Evolutionary conservation across 2,329 filamentous ascomycete genomes (phyloP), one percentile per base, ranked within the genome.

Genomic region (Clarireedia paspali): DNA sequence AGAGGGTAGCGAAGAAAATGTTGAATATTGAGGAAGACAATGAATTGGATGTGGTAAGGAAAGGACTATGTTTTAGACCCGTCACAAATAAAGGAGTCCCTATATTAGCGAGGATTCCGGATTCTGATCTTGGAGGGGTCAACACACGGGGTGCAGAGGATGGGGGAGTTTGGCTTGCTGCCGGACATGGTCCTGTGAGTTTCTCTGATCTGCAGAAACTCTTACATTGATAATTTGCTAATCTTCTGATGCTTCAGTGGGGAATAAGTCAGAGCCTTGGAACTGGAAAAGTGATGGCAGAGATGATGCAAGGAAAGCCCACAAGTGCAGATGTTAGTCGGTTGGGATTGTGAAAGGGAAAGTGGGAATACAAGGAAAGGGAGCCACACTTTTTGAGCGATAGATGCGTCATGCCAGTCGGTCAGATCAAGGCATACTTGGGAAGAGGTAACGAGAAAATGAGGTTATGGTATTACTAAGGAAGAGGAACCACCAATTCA

Each of bases 61-160:
- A 84, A 61, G 81, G 81, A 0, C 67, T 91, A 56, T 92, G 88
- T 67, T 91, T 89, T 71, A 78, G 89, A 12, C 88, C 88, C 0
- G 79, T 88, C 2, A 85, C 85, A 23, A 71, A 75, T 1, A 77
- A 75, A 50, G 88, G 87, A 0, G 74, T 74, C 26, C 88, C 88
- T 0, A 79, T 90, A 26, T 65, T 91, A 9, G 72, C 76, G 3
- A 73, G 79, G 36, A 70, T 90, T 26, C 70, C 74, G 1, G 82
- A 88, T 60, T 66, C 70, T 12, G 73, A 76, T 45, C 74, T 89
- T 3, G 83, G 82, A 1, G 65, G 64, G 12, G 71, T 73, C 0
- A 65, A 78, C 6, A 70, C 75, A 24, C 69, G 61, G 59, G 65
- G 64, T 26, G 68, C 66, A 17, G 65, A 64, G 0, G 74, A 75